Percentiles rank a stretch among this genome's conserved stretches.
phyloP scores from a whole-genome alignment of 75 land plant species.

The Gnetum montanum region DNA sequence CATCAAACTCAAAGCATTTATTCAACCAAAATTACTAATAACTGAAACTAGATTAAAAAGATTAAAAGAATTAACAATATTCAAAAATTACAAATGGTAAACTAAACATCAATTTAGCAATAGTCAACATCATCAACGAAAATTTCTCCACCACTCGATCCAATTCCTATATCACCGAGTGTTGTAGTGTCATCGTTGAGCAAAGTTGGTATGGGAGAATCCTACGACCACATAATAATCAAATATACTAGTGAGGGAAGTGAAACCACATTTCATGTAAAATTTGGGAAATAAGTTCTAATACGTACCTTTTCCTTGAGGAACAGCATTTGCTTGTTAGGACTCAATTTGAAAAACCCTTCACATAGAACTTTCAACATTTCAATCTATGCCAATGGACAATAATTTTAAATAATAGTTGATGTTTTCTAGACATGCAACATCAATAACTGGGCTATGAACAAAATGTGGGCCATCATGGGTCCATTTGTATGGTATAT shows the following conservation, averaged over 20 bases:
- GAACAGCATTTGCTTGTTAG: constrained; percentile 45
- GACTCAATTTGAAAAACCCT: constrained; percentile 75
- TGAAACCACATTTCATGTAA: neutral
- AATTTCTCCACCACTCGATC: constrained; percentile 33
- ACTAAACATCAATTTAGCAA: no score
- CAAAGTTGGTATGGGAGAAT: constrained; percentile 55
- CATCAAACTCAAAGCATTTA: no score
- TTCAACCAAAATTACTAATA: no score
- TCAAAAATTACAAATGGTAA: no score
- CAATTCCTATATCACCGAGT: constrained; percentile 58
- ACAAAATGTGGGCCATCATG: no score
- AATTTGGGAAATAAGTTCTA: neutral
- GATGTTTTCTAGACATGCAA: neutral
- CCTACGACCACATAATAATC: constrained; percentile 30
- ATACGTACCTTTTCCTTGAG: constrained; percentile 66
- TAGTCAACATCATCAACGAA: constrained; percentile 58
- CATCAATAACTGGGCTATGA: constrained; percentile 4
- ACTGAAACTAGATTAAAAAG: no score
- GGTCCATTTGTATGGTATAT: no score
- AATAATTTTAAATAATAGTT: neutral
- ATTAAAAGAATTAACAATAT: no score
- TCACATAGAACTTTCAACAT: constrained; percentile 82
- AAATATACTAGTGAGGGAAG: neutral
- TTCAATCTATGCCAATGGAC: constrained; percentile 46
- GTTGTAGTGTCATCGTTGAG: constrained; percentile 83